Evolutionary conservation across 352 stramenopile species (phyloP), one percentile per base, ranked within the genome.

Genomic region (Pythium utonaiense): DNA sequence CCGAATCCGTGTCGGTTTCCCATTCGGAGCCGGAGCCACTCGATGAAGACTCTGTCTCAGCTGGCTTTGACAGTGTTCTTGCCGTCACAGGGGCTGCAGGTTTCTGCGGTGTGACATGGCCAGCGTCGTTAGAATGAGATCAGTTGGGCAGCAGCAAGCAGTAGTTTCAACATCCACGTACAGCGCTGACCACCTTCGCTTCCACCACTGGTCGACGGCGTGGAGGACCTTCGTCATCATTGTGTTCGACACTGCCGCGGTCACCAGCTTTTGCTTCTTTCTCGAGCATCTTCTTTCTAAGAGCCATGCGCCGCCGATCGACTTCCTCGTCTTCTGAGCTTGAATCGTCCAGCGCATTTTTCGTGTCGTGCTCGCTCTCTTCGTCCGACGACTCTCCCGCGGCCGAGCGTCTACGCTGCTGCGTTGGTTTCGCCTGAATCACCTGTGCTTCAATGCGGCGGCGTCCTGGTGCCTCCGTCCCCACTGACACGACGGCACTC

Each of bases 1-100:
- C 82, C 14, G 83, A 93, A 4, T 89, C 77, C 53, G 84, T 83
- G 56, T 96, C 86, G 0, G 84, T 96, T 61, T 93, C 86, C 69
- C 79, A 93, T 54, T 94, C 84, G 1, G 83, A 91, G 30, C 65
- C 71, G 10, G 73, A 77, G 5, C 59, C 75, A 60, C 69, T 74
- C 10, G 79, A 88, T 7, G 64, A 66, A 1, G 63, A 74, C 48
- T 80, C 68, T 5, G 71, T 75, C 16, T 50, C 63, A 6, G 57
- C 25, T 13, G 38, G 14, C 53, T 58, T 25, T 10, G 41, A 42
- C 57, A 50, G 36, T 52, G 59, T 62, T 45, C 73, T 86, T 25
- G 77, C 57, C 10, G 30, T 28, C 3, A 22, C 16, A 9, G 16
- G 14, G 21, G 21, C 45, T 7, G 42, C 17, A 14, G 44, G 12